Base-by-base conservation (phyloP, 345 rosid genomes). In the Citrus unshiu region DNA sequence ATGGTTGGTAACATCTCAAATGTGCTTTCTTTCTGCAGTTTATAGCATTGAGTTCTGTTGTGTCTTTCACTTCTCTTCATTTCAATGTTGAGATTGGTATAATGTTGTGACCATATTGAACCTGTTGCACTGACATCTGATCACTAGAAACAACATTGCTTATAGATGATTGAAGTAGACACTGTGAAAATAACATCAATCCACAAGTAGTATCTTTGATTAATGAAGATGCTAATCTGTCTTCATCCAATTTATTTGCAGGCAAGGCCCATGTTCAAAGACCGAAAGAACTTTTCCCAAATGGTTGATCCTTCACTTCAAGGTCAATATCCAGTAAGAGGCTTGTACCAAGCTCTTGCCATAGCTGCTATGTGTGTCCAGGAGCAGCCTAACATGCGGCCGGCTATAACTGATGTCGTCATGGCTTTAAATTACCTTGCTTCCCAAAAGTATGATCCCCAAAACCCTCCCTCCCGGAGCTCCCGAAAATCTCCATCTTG, bases 291-390 rank as follows among this genome's bases (percentile, higher is more conserved):
- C 79, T 95, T 95, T 66, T 73, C 91, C 0, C 72, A 40, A 62
- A 93, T 95, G 94, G 95, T 89, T 63, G 98, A 95, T 67, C 98
- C 98, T 0, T 78, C 61, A 76, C 98, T 95, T 25, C 87, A 87
- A 37, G 97, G 93, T 72, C 90, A 82, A 74, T 93, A 92, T 82
- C 98, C 98, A 0, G 68, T 84, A 6, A 89, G 92, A 84, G 95
- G 98, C 60, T 74, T 95, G 73, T 93, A 90, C 88, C 98, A 95
- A 87, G 95, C 94, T 4, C 90, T 95, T 51, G 98, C 98, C 22
- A 90, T 95, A 6, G 90, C 98, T 59, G 98, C 98, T 46, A 93
- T 95, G 98, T 95, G 98, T 10, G 93, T 95, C 34, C 98, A 95
- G 77, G 98, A 95, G 67, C 94, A 93, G 82, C 95, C 98, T 13